These are phyloP conservation scores for Dactylonectria macrodidyma DNA, from an alignment of 2,329 filamentous ascomycete species.

Conservation along the genomic window DNA sequence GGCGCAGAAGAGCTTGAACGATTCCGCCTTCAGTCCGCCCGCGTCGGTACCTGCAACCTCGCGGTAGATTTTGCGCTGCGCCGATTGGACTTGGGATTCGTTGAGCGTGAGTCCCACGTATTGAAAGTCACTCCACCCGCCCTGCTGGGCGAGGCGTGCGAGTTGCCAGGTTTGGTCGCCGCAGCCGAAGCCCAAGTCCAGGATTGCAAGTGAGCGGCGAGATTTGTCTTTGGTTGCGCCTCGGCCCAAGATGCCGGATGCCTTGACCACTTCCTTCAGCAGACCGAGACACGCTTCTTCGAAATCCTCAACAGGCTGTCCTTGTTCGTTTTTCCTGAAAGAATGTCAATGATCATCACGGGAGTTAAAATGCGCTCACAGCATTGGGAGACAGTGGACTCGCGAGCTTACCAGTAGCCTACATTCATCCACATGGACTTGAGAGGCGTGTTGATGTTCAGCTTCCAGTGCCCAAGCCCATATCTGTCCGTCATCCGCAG, in stretches of 20 bases:
- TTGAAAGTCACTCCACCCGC: slow-evolving; percentile 49
- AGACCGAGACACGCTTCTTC: slow-evolving; percentile 65
- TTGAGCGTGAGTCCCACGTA: slow-evolving; percentile 70
- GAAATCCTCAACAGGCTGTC: slow-evolving; percentile 53
- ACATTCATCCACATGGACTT: slow-evolving; percentile 76
- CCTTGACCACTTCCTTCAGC: slow-evolving; percentile 61
- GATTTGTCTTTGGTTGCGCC: slow-evolving; percentile 14
- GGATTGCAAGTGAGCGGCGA: slow-evolving; percentile 51
- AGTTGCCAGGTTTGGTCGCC: slow-evolving; percentile 70
- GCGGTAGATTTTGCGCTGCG: slow-evolving; percentile 50
- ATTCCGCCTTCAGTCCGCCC: slow-evolving; percentile 25
- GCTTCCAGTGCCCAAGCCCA: slow-evolving; percentile 68
- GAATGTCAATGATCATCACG: neutral
- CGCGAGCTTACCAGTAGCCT: slow-evolving; percentile 69
- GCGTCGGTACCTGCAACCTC: slow-evolving; percentile 35
- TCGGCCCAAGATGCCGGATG: slow-evolving; percentile 56
- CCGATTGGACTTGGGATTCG: slow-evolving; percentile 58
- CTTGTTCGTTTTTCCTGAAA: slow-evolving; percentile 50
- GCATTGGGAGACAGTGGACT: neutral
- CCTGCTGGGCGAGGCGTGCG: slow-evolving; percentile 46
- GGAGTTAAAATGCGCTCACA: neutral
- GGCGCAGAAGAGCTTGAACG: slow-evolving; percentile 60
- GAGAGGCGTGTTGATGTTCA: slow-evolving; percentile 64
- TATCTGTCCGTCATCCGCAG: slow-evolving; percentile 57
- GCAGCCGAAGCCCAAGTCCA: slow-evolving; percentile 73